Base-by-base conservation (phyloP, 805 yeast genomes). In the Kazachstania kunashirensis region DNA sequence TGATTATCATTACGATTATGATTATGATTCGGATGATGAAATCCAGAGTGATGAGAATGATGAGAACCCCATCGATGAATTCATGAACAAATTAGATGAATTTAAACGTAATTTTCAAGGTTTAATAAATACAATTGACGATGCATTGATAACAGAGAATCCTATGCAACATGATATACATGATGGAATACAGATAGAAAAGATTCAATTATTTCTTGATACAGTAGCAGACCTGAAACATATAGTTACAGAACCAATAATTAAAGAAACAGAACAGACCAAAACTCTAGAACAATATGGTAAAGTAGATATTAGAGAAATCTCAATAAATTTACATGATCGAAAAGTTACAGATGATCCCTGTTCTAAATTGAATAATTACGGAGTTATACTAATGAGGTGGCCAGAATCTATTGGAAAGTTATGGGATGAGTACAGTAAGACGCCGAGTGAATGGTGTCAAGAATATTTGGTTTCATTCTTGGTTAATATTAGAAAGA, bases 381-480 rank as follows among this genome's bases (percentile, higher is more conserved):
- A 44, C 40, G 58, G 57, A 12, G 59, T 54, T 1, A 41, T 53
- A 4, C 40, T 54, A 16, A 42, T 53, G 12, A 53, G 52, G 33
- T 54, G 58, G 24, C 59, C 58, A 6, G 44, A 49, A 14, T 47
- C 53, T 3, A 48, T 53, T 9, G 31, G 42, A 3, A 57, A 55
- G 29, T 36, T 55, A 18, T 53, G 58, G 59, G 51, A 52, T 29
- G 59, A 53, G 28, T 55, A 55, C 35, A 46, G 49, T 12, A 52
- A 49, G 25, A 42, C 45, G 12, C 59, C 59, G 2, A 42, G 44
- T 11, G 53, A 55, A 8, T 49, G 55, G 50, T 38, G 46, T n/a
- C 42, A 47, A 11, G 46, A 49, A 21, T 53, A 47, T 36, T 31
- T 49, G 25, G 32, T 47, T n/a, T 41, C 45, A 6, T 47, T 50